These are phyloP conservation scores for Aspergillus clavatus DNA, from an alignment of 2,329 filamentous ascomycete genomes.

Conservation along the genomic window DNA sequence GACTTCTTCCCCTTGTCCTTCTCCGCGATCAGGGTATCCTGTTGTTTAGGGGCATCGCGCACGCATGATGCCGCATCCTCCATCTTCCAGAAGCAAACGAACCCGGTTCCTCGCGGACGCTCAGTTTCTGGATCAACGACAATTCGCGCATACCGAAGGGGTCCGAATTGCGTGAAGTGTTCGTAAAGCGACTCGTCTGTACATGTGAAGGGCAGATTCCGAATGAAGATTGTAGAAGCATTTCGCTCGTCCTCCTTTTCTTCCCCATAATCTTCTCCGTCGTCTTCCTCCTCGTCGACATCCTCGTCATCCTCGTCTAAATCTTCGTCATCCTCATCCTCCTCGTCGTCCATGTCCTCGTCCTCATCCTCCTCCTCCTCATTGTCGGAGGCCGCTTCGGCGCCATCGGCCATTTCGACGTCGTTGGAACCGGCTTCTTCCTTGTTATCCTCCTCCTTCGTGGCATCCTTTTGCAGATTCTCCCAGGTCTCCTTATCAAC, in stretches of 20 bases:
- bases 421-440: slow-evolving; percentile 42
- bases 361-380: slow-evolving; percentile 36
- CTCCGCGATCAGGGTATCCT: slow-evolving; percentile 39
- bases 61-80: slow-evolving; percentile 74
- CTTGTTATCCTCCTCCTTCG: slow-evolving; percentile 17
- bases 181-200: slow-evolving; percentile 76
- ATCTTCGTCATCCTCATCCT: slow-evolving; percentile 40
- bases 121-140: slow-evolving; percentile 84
- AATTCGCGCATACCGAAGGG: slow-evolving; percentile 83
- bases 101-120: slow-evolving; percentile 84
- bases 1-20: slow-evolving; percentile 35
- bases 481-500: slow-evolving; percentile 88
- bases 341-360: slow-evolving; percentile 23
- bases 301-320: slow-evolving; percentile 42
- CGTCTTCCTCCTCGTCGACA: slow-evolving; percentile 39
- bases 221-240: slow-evolving; percentile 78
- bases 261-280: slow-evolving; percentile 42
- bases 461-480: slow-evolving; percentile 50
- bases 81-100: slow-evolving; percentile 82
- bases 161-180: slow-evolving; percentile 84
- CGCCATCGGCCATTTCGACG: slow-evolving; percentile 54
- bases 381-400: slow-evolving; percentile 46
- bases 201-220: slow-evolving; percentile 86
- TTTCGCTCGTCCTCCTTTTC: slow-evolving; percentile 52
- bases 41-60: slow-evolving; percentile 62